Evolutionary conservation across 2,329 filamentous ascomycete species (phyloP), one percentile per base, ranked within the genome.

Genomic region (Fusarium metavorans): DNA sequence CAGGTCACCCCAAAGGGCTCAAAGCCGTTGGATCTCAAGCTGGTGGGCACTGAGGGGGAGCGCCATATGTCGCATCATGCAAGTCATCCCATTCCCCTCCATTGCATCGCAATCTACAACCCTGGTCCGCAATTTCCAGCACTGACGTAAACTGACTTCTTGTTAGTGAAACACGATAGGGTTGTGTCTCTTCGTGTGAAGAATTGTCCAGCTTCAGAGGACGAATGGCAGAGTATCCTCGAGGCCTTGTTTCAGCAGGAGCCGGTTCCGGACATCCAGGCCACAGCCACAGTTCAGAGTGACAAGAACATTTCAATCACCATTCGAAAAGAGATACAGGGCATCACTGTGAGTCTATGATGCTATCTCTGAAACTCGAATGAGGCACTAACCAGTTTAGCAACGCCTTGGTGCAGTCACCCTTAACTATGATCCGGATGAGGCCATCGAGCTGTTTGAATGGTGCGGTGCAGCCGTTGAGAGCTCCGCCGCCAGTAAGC

Each of bases 41-140:
- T 95, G 34, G 86, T 92, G 37, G 93, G 89, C 37, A 94, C 92
- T 34, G 93, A 95, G 77, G 90, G 90, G 64, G 87, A 89, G 87
- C 86, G 57, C 87, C 91, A 8, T 94, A 91, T 82, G 84, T 87
- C 48, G 82, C 86, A 66, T 86, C 86, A 71, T 82, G 91, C 92
- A 85, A 87, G 89, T 87, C 73, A 68, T 74, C 63, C 67, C 73
- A 71, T 78, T 57, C 67, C 61, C 64, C 52, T 71, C 69, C 57
- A 58, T 48, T 57, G 30, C 52, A 66, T 67, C 32, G 70, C 67
- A 73, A 74, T 72, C 48, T 67, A 39, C 20, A 34, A 74, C 59
- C 70, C 70, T 37, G 67, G 74, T 75, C 60, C 35, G 64, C 61
- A 69, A 71, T 73, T 68, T 70, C 65, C 65, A 74, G 65, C 69